A percentile compares a stretch with the other conserved stretches of the same genome.
These are phyloP conservation scores for Syncephalastrum racemosum DNA, from an alignment of 371 early-diverging fungal species.

Conservation along the genomic window DNA sequence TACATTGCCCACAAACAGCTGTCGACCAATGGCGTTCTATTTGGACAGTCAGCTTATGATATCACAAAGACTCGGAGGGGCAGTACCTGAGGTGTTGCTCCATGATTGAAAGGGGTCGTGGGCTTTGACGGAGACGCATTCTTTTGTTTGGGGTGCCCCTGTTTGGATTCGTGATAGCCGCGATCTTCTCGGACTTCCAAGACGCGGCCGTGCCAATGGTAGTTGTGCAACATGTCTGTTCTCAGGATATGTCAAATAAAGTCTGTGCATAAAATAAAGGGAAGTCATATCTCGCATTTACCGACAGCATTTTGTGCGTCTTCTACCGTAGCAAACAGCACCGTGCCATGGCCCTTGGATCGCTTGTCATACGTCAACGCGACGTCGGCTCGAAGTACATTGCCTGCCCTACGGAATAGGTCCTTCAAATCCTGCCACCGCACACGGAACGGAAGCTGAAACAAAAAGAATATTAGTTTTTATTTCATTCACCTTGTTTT, in stretches of 20 bases:
- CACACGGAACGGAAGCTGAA: constrained; percentile 70
- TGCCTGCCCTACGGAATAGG: constrained; percentile 74
- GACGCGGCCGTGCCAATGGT: constrained; percentile 70
- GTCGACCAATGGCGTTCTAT: constrained; percentile 31
- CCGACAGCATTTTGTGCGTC: constrained; percentile 74
- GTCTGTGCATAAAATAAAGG: constrained; percentile 5
- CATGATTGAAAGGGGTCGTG: too few species aligned
- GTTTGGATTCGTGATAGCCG: constrained; percentile 28
- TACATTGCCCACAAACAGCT: constrained; percentile 71
- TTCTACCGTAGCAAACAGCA: constrained; percentile 65
- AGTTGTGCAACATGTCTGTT: constrained; percentile 65
- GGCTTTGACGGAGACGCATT: not conserved
- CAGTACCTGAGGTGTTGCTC: too few species aligned
- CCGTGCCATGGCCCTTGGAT: constrained; percentile 75
- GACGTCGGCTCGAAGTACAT: constrained; percentile 75
- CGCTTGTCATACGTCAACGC: constrained; percentile 64
- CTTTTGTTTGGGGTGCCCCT: not conserved
- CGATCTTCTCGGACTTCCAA: constrained; percentile 75
- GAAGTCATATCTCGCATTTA: constrained; percentile 20
- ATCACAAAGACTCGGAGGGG: too few species aligned
- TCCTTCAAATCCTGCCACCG: constrained; percentile 88
- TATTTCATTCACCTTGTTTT: not conserved
- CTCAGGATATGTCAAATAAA: constrained; percentile 2
- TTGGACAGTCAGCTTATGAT: not conserved
- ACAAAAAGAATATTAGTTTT: not conserved